Conservation (phyloP, 1,284 basidiomycete genomes). For the Trametes hirsuta region DNA sequence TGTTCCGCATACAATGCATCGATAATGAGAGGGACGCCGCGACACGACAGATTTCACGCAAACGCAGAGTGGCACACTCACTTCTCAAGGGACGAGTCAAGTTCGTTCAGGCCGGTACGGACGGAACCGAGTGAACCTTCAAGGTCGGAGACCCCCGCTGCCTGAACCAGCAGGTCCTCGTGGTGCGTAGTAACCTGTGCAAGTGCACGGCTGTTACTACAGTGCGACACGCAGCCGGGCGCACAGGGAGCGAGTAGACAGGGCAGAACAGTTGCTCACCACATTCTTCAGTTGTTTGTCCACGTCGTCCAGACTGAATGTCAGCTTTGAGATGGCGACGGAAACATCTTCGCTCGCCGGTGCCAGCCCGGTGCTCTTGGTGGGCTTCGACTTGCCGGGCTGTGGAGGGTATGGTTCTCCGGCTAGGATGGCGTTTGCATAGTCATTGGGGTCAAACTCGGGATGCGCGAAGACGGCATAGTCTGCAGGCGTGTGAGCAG, state of each 20-base stretch:
- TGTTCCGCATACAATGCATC: too few species aligned
- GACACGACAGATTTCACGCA: conserved; percentile 1
- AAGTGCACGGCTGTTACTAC: background rate
- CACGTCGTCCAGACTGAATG: conserved; percentile 85
- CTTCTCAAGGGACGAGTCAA: conserved; percentile 77
- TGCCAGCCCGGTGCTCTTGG: conserved; percentile 48
- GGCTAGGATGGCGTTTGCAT: conserved; percentile 86
- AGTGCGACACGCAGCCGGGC: background rate
- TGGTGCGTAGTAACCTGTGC: conserved; percentile 70
- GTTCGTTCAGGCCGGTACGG: conserved; percentile 63
- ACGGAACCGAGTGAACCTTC: conserved; percentile 67
- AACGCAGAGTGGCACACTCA: conserved; percentile 37
- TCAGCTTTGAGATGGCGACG: conserved; percentile 82
- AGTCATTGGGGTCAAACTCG: conserved; percentile 84
- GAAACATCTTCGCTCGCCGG: conserved; percentile 84
- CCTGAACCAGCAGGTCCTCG: conserved; percentile 73
- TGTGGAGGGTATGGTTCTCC: conserved; percentile 71
- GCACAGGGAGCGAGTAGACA: background rate
- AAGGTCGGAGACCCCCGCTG: conserved; percentile 64
- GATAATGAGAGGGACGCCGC: background rate
- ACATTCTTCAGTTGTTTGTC: conserved; percentile 84
- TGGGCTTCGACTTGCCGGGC: conserved; percentile 33
- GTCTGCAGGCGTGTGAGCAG: conserved; percentile 42
- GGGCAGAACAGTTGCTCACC: conserved; percentile 47
- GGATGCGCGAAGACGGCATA: conserved; percentile 69